phyloP scores from a whole-genome alignment of 2,329 filamentous ascomycete genomes.

The Trichoderma gracile region DNA sequence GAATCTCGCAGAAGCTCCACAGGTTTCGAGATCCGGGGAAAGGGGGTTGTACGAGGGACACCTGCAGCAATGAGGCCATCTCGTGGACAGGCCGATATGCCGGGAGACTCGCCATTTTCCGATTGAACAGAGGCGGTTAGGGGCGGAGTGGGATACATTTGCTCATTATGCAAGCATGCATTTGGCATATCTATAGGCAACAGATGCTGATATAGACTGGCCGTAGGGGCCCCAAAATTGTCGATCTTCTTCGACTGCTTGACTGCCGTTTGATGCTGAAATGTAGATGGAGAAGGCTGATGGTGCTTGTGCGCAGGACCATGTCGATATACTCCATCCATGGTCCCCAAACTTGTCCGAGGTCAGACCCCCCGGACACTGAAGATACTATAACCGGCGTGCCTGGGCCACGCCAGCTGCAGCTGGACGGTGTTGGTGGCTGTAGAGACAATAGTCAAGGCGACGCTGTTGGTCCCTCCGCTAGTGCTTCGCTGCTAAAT shows the following conservation, averaged over 20 bases:
- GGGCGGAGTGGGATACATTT: constrained; percentile 10
- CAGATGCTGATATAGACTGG: not conserved
- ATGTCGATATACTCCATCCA: not conserved
- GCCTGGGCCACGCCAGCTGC: not conserved
- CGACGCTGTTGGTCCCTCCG: not conserved
- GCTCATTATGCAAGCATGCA: not conserved
- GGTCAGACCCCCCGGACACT: not conserved
- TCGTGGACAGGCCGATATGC: not conserved
- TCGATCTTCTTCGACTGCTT: not conserved
- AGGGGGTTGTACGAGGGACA: constrained; percentile 32
- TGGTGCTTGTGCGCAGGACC: not conserved
- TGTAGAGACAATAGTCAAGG: constrained; percentile 6
- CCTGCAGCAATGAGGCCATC: not conserved
- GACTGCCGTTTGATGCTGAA: not conserved
- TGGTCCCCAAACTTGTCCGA: not conserved
- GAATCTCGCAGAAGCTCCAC: constrained; percentile 56
- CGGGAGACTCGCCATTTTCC: not conserved
- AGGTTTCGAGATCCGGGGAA: constrained; percentile 57
- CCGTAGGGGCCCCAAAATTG: not conserved
- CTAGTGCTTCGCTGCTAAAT: not conserved
- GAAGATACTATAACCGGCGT: not conserved
- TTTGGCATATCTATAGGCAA: not conserved
- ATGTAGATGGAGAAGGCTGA: not conserved
- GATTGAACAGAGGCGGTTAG: not conserved
- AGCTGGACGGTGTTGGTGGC: not conserved